These are phyloP conservation scores for Davidsoniella australis DNA, from an alignment of 2,329 filamentous ascomycete species.

Conservation along the genomic window DNA sequence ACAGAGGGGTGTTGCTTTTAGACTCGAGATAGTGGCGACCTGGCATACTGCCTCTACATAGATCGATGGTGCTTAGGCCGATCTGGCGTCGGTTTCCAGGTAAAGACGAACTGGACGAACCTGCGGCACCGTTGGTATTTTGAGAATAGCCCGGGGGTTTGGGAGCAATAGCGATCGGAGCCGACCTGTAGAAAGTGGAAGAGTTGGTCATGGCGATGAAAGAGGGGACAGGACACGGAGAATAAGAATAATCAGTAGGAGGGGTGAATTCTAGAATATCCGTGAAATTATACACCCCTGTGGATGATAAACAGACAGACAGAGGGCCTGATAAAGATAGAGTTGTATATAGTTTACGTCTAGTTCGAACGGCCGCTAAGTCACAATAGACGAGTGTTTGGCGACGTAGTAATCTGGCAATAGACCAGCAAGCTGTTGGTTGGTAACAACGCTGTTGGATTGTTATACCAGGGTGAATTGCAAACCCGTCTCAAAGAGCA, in stretches of 20 bases:
- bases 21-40: slow-evolving; percentile 10
- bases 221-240: slow-evolving; percentile 15
- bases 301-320: background rate
- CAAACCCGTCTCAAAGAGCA: no score
- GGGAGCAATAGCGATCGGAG: slow-evolving; percentile 48
- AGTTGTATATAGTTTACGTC: no score
- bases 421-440: no score
- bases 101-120: slow-evolving; percentile 7
- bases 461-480: no score
- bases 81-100: slow-evolving; percentile 23
- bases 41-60: slow-evolving; percentile 31
- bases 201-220: slow-evolving; percentile 34
- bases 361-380: no score
- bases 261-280: background rate
- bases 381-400: no score
- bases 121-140: background rate
- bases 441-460: no score
- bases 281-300: background rate
- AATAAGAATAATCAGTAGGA: slow-evolving; percentile 2
- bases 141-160: slow-evolving; percentile 31
- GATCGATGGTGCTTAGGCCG: slow-evolving; percentile 30
- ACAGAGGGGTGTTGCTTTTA: background rate
- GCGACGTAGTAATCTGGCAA: no score
- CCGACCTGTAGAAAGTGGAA: slow-evolving; percentile 38
- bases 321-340: no score